Evolutionary conservation across 345 rosid species (phyloP).

Genomic region (Diplotaxis tenuifolia): DNA sequence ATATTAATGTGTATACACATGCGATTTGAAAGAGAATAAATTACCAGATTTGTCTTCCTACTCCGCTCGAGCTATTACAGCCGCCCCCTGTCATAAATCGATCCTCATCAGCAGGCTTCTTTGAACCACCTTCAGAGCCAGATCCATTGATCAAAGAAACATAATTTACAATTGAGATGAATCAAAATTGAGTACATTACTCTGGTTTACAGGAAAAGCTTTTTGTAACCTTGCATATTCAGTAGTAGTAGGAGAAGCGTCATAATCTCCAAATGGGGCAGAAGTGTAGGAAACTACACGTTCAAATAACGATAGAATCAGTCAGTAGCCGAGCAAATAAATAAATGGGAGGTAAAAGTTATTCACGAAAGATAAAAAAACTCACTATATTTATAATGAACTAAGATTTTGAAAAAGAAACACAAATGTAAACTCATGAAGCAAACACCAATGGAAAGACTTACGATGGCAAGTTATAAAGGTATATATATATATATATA

Average conservation of each 20-base stretch:
- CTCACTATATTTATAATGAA: not conserved
- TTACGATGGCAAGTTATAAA: slow-evolving; percentile 92
- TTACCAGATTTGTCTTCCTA: not conserved
- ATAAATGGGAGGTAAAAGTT: not conserved
- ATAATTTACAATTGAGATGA: no score
- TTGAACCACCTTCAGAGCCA: no score
- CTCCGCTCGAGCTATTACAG: not conserved
- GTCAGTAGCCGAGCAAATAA: not conserved
- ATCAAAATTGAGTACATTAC: no score
- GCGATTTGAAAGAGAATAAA: no score
- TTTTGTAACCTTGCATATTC: not conserved
- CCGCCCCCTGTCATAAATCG: not conserved
- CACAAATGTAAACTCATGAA: not conserved
- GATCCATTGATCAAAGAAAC: no score
- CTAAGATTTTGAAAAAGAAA: slow-evolving; percentile 5
- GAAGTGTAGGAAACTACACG: not conserved
- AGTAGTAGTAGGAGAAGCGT: not conserved
- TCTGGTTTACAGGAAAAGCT: no score
- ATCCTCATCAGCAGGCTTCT: not conserved
- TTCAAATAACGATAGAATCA: not conserved
- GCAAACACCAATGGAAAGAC: slow-evolving; percentile 32
- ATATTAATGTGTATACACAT: no score
- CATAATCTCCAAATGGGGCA: not conserved
- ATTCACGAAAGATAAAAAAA: not conserved
- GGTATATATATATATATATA: slow-evolving; percentile 31